A percentile compares a stretch with the other conserved stretches of the same genome.
Conservation (phyloP, 148 eudicot genomes). For the Nyssa sinensis region DNA sequence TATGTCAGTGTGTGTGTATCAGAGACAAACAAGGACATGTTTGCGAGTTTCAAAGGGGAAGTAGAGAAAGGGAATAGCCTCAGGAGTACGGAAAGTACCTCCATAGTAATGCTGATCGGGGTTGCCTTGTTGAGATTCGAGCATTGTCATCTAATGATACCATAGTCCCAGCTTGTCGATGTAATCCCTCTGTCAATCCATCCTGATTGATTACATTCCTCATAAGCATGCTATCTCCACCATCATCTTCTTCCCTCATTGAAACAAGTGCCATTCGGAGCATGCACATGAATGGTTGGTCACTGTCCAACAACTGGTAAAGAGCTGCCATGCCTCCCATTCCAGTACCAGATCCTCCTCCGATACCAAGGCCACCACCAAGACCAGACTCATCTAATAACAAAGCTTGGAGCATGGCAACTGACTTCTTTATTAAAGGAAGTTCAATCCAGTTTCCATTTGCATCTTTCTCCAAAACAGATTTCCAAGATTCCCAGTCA, state of each 20-base stretch:
- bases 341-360: conserved; percentile 99
- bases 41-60: background rate
- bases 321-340: conserved; percentile 98
- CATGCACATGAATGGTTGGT: conserved; percentile 97
- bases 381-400: conserved; percentile 95
- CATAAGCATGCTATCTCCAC: conserved; percentile 62
- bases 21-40: background rate
- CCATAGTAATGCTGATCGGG: conserved; percentile 87
- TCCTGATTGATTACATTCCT: conserved; percentile 56
- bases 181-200: conserved; percentile 37
- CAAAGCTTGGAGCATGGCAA: conserved; percentile 92
- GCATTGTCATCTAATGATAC: conserved; percentile 37
- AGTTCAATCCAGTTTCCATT: conserved; percentile 89
- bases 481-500: conserved; percentile 89
- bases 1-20: too few relatives aligned
- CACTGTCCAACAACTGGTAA: conserved; percentile 94
- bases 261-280: conserved; percentile 97
- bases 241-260: conserved; percentile 92
- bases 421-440: conserved; percentile 81
- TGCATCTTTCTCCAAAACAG: conserved; percentile 80
- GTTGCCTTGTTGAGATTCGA: conserved; percentile 56
- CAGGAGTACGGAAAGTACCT: conserved; percentile 45
- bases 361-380: conserved; percentile 97
- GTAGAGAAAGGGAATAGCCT: background rate
- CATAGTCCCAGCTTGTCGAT: conserved; percentile 39